These are phyloP conservation scores for Lasiosphaeriaceae sp. DNA, from an alignment of 495 filamentous ascomycete genomes.

Conservation along the genomic window DNA sequence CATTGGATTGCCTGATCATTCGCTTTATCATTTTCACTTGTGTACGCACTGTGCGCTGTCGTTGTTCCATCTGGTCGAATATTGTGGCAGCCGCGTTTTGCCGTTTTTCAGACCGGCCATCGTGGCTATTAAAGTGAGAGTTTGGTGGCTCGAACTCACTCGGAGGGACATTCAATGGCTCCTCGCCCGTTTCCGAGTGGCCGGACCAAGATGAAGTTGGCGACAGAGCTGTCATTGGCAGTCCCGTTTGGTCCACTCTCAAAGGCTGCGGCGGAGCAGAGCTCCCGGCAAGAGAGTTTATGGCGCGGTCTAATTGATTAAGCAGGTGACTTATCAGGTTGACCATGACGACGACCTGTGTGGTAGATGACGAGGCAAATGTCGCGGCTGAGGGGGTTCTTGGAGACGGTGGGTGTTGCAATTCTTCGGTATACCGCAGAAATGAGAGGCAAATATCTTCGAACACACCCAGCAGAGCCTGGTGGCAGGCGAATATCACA, in stretches of 20 bases:
- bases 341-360: slow-evolving; percentile 2
- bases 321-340: slow-evolving; percentile 11
- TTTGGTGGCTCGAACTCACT: background rate
- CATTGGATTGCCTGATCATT: background rate
- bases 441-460: slow-evolving; percentile 9
- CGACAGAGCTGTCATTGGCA: background rate
- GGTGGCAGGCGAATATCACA: slow-evolving; percentile 9
- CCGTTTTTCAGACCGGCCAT: background rate
- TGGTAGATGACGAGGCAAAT: background rate
- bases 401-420: background rate
- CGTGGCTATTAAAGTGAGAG: background rate
- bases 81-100: background rate
- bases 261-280: background rate
- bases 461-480: slow-evolving; percentile 12
- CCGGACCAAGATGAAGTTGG: background rate
- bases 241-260: background rate
- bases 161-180: background rate
- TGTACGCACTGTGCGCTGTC: background rate
- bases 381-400: background rate
- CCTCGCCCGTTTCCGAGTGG: background rate
- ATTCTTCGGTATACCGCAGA: background rate
- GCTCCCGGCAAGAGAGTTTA: background rate
- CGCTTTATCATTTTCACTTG: background rate
- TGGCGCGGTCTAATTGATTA: background rate
- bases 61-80: slow-evolving; percentile 4